Conservation (phyloP, 2,329 filamentous ascomycete genomes). For the Eurotiales sp. region DNA sequence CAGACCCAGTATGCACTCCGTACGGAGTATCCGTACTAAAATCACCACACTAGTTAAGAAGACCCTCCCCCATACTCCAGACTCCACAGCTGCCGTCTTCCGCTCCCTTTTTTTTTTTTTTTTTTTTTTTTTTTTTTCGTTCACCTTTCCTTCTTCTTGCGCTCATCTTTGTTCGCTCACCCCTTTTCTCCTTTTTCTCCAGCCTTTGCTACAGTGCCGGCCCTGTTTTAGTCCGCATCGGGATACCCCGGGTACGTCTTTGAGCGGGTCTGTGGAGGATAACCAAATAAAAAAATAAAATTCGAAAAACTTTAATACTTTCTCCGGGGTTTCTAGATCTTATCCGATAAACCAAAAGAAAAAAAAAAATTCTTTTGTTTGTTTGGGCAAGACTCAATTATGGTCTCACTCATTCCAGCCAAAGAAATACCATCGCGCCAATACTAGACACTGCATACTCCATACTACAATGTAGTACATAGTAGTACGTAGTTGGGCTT, state of each 20-base stretch:
- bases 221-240: conserved; percentile 2
- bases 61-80: conserved; percentile 13
- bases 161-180: not conserved
- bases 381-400: too few species aligned
- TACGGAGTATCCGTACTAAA: not conserved
- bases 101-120: conserved; percentile 2
- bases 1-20: too few species aligned
- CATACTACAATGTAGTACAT: too few species aligned
- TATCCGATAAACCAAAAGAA: not conserved
- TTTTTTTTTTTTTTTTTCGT: conserved; percentile 1
- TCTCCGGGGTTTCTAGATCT: conserved; percentile 1
- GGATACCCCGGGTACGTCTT: conserved; percentile 10
- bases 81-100: conserved; percentile 5
- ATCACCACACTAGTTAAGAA: too few species aligned
- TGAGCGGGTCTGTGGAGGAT: conserved; percentile 7
- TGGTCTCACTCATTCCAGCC: too few species aligned
- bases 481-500: too few species aligned
- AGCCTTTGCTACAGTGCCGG: not conserved
- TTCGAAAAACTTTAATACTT: not conserved
- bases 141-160: not conserved
- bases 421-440: too few species aligned
- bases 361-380: too few species aligned
- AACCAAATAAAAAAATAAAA: too few species aligned
- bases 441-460: too few species aligned
- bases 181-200: not conserved